Evolutionary conservation across 108 stramenopile genomes (phyloP).

Genomic region (Pseudonitzschia delicatissima): DNA sequence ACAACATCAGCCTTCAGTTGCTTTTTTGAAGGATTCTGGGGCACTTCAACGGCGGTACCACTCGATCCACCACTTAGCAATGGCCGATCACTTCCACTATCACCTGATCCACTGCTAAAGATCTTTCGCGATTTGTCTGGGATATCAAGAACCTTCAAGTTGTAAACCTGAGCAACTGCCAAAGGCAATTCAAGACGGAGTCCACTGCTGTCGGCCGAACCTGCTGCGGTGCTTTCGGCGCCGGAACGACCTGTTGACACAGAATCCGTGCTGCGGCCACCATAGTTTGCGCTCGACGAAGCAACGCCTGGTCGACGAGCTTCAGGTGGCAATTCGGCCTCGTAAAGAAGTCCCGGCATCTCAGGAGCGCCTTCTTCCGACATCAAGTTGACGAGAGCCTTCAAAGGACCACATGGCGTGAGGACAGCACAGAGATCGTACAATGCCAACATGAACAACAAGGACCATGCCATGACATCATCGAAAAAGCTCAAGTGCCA

Average conservation of each 20-base stretch:
- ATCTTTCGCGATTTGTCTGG: slow-evolving; percentile 18
- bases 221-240: neutral
- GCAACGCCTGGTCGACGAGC: slow-evolving; percentile 55
- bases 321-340: slow-evolving; percentile 86
- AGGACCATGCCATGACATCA: slow-evolving; percentile 92
- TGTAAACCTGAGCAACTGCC: slow-evolving; percentile 74
- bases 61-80: slow-evolving; percentile 21
- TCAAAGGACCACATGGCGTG: slow-evolving; percentile 93
- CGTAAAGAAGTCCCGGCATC: slow-evolving; percentile 96
- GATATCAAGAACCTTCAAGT: slow-evolving; percentile 48
- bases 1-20: slow-evolving; percentile 59
- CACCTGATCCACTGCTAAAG: neutral
- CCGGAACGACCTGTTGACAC: slow-evolving; percentile 22
- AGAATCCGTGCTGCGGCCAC: slow-evolving; percentile 19
- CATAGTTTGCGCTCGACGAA: slow-evolving; percentile 5
- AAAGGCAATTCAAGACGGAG: slow-evolving; percentile 48
- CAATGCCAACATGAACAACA: slow-evolving; percentile 91
- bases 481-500: slow-evolving; percentile 94
- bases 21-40: slow-evolving; percentile 41
- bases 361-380: slow-evolving; percentile 87
- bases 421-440: slow-evolving; percentile 98
- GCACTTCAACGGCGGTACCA: slow-evolving; percentile 25
- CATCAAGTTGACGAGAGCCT: slow-evolving; percentile 86
- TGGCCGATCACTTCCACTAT: slow-evolving; percentile 8
- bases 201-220: neutral